Evolutionary conservation across 2,329 filamentous ascomycete genomes (phyloP).

Genomic region (Pseudogymnoascus destructans): DNA sequence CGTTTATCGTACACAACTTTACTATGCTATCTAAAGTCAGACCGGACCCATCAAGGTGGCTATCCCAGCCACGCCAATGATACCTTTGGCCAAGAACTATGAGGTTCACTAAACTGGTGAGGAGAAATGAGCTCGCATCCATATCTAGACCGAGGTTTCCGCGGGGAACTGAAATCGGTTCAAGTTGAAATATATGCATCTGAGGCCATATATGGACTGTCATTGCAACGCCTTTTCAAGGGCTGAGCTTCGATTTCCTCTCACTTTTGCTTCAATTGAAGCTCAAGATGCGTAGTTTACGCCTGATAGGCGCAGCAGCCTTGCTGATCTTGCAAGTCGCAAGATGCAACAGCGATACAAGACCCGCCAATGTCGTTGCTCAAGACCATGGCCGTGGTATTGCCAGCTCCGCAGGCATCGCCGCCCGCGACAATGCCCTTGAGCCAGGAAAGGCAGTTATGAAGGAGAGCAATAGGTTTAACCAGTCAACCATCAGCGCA

Average conservation of each 20-base stretch:
- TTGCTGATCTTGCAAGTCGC: neutral
- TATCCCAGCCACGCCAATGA: neutral
- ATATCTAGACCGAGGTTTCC: neutral
- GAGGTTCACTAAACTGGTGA: neutral
- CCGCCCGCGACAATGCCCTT: neutral
- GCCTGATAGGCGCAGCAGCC: neutral
- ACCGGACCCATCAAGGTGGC: neutral
- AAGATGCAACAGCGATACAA: neutral
- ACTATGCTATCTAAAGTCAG: neutral
- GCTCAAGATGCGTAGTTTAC: neutral
- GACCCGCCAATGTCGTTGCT: neutral
- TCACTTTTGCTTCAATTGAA: neutral
- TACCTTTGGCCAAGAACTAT: neutral
- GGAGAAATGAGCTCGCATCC: neutral
- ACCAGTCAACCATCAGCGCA: neutral
- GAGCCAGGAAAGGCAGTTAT: neutral
- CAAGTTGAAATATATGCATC: slow-evolving; percentile 1
- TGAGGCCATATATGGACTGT: neutral
- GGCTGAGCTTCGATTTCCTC: neutral
- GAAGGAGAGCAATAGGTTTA: neutral
- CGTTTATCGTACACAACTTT: neutral
- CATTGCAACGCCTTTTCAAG: neutral
- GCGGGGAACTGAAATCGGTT: neutral
- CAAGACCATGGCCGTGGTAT: neutral
- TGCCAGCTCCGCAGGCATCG: neutral